Evolutionary conservation across 306 rosid genomes (phyloP), one percentile per base, ranked within the genome.

Genomic region (Clitoria ternatea): DNA sequence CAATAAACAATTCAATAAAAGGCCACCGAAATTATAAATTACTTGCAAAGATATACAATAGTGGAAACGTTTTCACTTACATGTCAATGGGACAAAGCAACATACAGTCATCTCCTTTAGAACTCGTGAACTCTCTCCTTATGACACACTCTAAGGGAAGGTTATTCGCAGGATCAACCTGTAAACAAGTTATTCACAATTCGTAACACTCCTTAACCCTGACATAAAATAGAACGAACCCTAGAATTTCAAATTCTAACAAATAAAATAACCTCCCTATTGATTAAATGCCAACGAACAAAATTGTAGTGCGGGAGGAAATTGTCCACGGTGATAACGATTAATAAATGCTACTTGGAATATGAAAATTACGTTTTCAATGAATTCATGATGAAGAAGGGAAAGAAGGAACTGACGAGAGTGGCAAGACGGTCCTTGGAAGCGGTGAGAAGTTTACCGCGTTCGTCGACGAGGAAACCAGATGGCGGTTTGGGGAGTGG

Each of bases 31-130:
- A 36, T 49, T 24, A 44, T 3, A 0, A 12, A 24, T 22, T 36
- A 24, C 18, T 27, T 27, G 33, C 60, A 79, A 7, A 57, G 29
- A 32, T 18, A 53, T 45, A 29, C 13, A 22, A 45, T 13, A 7
- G 13, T 2, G 20, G 24, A 26, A 54, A 12, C 33, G 6, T 57
- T 49, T 8, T 32, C n/a, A 85, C 98, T 86, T 67, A 93, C 98
- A 88, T 87, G 83, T 93, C 98, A 82, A 74, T 88, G 4, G 98
- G 98, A 82, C 92, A 93, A 8, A 93, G 87, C 79, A 93, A 74
- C 97, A 88, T 73, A 70, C 97, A 93, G 23, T 90, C 89, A 69
- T 85, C 88, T 27, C 92, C 96, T 79, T 60, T 66, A 32, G 97
- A 88, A 81, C 97, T 93, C 59, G 76, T 84, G 75, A 90, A 90